Conservation (phyloP, 225 moss, liverwort and hornwort genomes). For the Bryum argenteum region DNA sequence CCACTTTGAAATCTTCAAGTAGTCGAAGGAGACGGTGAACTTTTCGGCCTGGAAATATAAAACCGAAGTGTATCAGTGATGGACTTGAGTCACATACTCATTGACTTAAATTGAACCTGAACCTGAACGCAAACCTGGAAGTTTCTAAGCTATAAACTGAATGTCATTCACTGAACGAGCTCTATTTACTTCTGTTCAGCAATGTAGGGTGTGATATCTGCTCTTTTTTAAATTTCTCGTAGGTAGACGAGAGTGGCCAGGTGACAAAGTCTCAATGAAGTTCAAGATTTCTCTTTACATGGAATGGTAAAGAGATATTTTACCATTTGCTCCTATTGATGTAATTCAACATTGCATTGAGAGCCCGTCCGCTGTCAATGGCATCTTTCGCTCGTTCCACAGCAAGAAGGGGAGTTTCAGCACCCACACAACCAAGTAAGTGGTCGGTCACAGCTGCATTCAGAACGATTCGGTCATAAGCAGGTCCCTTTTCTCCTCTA, state of each 20-base stretch:
- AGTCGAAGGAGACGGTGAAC: slow-evolving; percentile 26
- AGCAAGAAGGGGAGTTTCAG: slow-evolving; percentile 60
- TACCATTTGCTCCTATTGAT: slow-evolving; percentile 49
- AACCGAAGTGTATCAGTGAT: background rate
- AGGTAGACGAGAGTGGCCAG: background rate
- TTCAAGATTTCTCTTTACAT: background rate
- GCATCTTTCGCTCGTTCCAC: slow-evolving; percentile 78
- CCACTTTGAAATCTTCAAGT: slow-evolving; percentile 14
- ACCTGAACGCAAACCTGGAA: background rate
- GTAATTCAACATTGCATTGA: slow-evolving; percentile 54
- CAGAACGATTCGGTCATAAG: slow-evolving; percentile 85
- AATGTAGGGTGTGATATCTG: background rate
- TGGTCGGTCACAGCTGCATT: slow-evolving; percentile 92
- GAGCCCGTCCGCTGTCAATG: slow-evolving; percentile 82
- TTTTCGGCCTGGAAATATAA: slow-evolving; percentile 17
- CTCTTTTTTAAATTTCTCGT: no score
- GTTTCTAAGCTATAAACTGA: no score
- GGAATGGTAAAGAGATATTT: background rate
- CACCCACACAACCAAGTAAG: slow-evolving; percentile 80
- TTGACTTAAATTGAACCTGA: background rate
- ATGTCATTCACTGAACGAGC: no score
- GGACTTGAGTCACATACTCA: background rate
- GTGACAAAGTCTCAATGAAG: background rate
- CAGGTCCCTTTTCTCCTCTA: slow-evolving; percentile 77
- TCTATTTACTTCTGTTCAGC: background rate